Evolutionary conservation across 257 asterid species (phyloP).

Genomic region (Solanum bulbocastanum): DNA sequence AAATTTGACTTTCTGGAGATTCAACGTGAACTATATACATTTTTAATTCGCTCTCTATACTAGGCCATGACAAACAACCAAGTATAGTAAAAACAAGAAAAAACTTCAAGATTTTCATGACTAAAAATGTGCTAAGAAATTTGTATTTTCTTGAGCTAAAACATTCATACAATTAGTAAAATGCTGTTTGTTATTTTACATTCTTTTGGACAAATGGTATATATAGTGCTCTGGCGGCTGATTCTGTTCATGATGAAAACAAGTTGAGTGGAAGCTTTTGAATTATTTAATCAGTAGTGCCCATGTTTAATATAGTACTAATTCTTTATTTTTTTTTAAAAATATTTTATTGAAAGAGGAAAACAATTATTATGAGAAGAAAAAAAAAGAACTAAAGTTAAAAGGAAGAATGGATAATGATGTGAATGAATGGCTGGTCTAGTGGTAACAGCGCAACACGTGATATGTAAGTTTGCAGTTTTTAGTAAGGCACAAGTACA

Average conservation of each 20-base stretch:
- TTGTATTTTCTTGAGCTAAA: neutral
- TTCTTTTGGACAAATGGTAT: neutral
- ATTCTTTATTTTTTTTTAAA: neutral
- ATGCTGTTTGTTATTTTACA: neutral
- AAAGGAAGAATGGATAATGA: neutral
- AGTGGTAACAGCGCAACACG: neutral
- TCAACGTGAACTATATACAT: conserved; percentile 32
- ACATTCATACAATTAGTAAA: neutral
- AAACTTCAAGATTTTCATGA: neutral
- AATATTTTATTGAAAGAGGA: neutral
- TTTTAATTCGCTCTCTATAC: neutral
- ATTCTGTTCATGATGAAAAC: neutral
- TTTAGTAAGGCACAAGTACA: no score
- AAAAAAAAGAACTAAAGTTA: neutral
- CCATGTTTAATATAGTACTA: neutral
- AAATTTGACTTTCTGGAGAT: neutral
- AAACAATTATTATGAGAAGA: neutral
- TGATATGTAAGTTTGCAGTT: neutral
- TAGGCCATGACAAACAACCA: neutral
- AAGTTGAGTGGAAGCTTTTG: neutral
- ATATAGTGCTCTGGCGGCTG: neutral
- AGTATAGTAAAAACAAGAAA: neutral
- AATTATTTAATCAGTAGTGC: neutral
- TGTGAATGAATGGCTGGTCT: neutral
- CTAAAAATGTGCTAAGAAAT: neutral